phyloP scores from a whole-genome alignment of 495 filamentous ascomycete genomes.

The Friedmanniomyces endolithicus region DNA sequence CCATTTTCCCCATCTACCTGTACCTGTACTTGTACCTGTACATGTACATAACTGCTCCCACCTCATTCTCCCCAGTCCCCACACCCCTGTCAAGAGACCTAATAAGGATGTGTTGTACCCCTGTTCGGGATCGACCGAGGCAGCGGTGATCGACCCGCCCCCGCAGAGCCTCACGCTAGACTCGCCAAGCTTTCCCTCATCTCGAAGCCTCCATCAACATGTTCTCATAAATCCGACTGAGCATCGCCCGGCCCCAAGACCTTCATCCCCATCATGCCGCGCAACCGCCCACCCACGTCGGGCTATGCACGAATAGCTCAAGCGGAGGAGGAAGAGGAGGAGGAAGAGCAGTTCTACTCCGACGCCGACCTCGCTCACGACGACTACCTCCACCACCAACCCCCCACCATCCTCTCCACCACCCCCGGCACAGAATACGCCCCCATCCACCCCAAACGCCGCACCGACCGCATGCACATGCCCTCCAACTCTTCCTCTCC shows the following conservation, averaged over 20 bases:
- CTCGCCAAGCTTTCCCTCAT: background rate
- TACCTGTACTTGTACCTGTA: too few species aligned
- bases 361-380: conserved; percentile 35
- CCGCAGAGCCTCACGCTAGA: background rate
- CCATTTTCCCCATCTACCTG: too few species aligned
- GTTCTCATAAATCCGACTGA: background rate
- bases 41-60: too few species aligned
- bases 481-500: conserved; percentile 37
- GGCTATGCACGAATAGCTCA: conserved; percentile 88
- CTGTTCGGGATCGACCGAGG: too few species aligned
- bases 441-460: conserved; percentile 42
- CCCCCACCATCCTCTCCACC: conserved; percentile 45
- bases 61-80: background rate
- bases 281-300: conserved; percentile 41
- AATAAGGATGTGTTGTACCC: too few species aligned
- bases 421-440: conserved; percentile 41
- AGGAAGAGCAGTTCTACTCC: conserved; percentile 47
- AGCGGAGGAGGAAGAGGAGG: conserved; percentile 58
- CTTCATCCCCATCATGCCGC: conserved; percentile 1
- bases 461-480: conserved; percentile 46
- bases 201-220: background rate
- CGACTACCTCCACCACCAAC: conserved; percentile 27
- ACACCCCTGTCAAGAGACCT: too few species aligned
- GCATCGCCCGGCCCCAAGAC: background rate
- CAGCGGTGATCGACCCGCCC: background rate